Evolutionary conservation across 163 green algal species (phyloP).

Genomic region (Dunaliella salina): DNA sequence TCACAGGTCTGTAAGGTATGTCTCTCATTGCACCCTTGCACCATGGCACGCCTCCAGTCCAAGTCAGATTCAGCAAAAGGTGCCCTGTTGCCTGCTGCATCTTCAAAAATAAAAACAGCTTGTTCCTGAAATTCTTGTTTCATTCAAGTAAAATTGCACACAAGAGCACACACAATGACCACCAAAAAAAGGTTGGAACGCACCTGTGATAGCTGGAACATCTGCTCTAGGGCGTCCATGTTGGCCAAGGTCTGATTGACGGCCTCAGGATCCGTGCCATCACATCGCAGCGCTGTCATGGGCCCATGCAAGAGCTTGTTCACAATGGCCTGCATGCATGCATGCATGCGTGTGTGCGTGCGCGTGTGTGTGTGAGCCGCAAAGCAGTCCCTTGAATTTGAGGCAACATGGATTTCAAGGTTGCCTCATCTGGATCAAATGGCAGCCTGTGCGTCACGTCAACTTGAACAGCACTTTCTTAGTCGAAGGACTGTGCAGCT

Average conservation of each 20-base stretch:
- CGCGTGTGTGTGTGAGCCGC: too few relatives aligned
- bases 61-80: not conserved
- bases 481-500: too few relatives aligned
- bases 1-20: too few relatives aligned
- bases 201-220: conserved; percentile 86
- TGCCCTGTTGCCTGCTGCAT: not conserved
- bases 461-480: too few relatives aligned
- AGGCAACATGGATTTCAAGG: too few relatives aligned
- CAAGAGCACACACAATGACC: not conserved
- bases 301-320: conserved; percentile 99
- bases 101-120: not conserved
- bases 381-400: too few relatives aligned
- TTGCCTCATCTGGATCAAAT: too few relatives aligned
- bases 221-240: conserved; percentile 97
- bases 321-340: conserved; percentile 65
- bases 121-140: not conserved
- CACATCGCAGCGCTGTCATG: conserved; percentile 91
- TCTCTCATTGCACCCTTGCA: too few relatives aligned
- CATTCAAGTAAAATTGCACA: not conserved
- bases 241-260: conserved; percentile 91
- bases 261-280: conserved; percentile 68
- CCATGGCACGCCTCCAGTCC: not conserved
- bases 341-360: not conserved
- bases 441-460: too few relatives aligned
- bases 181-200: not conserved